Base-by-base conservation (phyloP, 768 basidiomycete species). In the Russula sp. region DNA sequence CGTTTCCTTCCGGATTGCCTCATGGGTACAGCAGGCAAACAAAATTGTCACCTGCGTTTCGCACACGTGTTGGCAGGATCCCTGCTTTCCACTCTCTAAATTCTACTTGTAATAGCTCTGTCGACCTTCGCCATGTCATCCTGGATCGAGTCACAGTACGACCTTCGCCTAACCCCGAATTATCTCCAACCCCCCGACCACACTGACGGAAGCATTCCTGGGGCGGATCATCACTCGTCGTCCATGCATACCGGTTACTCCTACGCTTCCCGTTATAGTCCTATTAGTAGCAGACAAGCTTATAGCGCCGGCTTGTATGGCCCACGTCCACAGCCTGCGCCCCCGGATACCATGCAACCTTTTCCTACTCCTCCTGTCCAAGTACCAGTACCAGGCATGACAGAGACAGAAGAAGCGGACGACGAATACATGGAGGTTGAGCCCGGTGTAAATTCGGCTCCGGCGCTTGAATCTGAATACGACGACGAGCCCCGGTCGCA, bases 351-450 rank as follows among this genome's bases (percentile, higher is more conserved):
- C 5, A 61, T 59, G 20, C 56, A 61, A 2, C 53, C 53, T 18
- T 20, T 59, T 40, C 64, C 61, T 37, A 39, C 65, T 27, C 50
- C 61, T 16, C 10, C 39, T 2, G 45, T 56, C 49, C 42, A 5
- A 6, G 45, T 40, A 5, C 61, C 7, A 6, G 45, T 40, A 5
- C 61, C 6, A 2, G 50, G 40, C n/a, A 58, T 59, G 48, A 4
- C 27, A 1, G 67, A 68, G 14, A 10, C 22, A 22, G 67, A 68
- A 40, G 64, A 64, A 14, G 49, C 13, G 11, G 45, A 58, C 59
- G 52, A 57, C 20, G 62, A 61, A 37, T 64, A 61, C 9, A 66
- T 66, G 53, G 59, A 63, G 16, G 55, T 68, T 13, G 66, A 66
- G 3, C 55, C 67, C 27, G 35, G 8, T 14, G 31, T 18, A 16